Base-by-base conservation (phyloP, 805 yeast genomes). In the Saccharomycopsis malanga region DNA sequence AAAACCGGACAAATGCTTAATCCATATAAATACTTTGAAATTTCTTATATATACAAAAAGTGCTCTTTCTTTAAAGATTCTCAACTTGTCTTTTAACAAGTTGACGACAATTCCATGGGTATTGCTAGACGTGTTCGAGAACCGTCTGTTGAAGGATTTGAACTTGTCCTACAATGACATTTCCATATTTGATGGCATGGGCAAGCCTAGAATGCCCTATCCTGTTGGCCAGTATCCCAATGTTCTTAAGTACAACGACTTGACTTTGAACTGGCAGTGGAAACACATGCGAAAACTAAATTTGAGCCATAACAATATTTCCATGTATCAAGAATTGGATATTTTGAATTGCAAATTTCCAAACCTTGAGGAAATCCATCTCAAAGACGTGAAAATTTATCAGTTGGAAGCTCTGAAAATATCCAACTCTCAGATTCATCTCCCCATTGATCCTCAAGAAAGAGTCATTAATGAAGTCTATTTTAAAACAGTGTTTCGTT, bases 321-420 rank as follows among this genome's bases (percentile, higher is more conserved):
- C 50, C 0, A 32, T 56, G 0, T 83, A 85, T 82, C 38, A 50
- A 0, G 69, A 62, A 20, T 58, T 83, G 2, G 86, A 80, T 48
- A n/a, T 39, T 0, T 42, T 82, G 1, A 54, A 58, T 2, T 38
- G 42, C 0, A 23, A 54, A 4, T 71, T 76, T 36, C 76, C 80
- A 0, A 55, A 61, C 6, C 57, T 86, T 5, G 43, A 48, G 2
- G 66, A 71, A 1, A 58, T 87, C 1, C 66, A 76, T 42, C 63
- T 83, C 14, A 68, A 68, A 45, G 67, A 63, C 4, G 83, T 83
- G 49, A 83, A 87, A 1, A 34, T 84, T 1, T 64, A 70, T 34
- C 54, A 54, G 5, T 45, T 58, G 1, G 70, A 67, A 41, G 10
- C 34, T 20, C 25, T 17, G 20, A 9, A 20, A 41, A 32, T 37